Percentiles rank a stretch among this genome's conserved stretches.
Conservation (phyloP, 78 protist species). For the Dictyostelium citrinum region DNA sequence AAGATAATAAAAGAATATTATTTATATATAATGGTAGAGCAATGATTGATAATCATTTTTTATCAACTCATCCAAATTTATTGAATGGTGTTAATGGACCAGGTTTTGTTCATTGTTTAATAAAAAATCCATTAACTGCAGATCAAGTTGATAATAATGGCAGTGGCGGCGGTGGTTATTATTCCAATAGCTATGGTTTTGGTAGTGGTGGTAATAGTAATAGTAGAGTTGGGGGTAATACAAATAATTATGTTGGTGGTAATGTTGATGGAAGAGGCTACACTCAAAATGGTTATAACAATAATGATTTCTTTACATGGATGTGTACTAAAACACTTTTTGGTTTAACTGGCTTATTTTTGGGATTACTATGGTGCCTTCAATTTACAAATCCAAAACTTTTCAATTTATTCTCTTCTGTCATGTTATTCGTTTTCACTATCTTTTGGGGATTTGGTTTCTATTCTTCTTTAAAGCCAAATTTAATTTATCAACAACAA, state of each 20-base stretch:
- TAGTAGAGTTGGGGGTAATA: background rate
- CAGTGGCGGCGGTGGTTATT: background rate
- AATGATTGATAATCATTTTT: conserved; percentile 21
- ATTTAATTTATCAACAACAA: background rate
- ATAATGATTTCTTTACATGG: background rate
- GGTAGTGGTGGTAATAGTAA: background rate
- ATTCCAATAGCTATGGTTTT: background rate
- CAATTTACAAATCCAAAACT: conserved; percentile 44
- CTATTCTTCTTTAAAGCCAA: conserved; percentile 15
- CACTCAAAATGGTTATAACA: background rate
- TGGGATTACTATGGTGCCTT: conserved; percentile 21
- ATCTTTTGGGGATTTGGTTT: conserved; percentile 55
- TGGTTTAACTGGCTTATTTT: conserved; percentile 38
- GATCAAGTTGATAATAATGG: conserved; percentile 44
- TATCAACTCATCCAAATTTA: background rate
- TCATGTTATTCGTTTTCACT: conserved; percentile 28
- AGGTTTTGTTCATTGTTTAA: conserved; percentile 18
- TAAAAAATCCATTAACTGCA: conserved; percentile 18
- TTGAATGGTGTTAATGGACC: background rate
- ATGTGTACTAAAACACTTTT: conserved; percentile 40
- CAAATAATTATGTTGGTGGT: background rate
- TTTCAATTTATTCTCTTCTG: conserved; percentile 18
- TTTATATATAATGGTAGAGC: conserved; percentile 62
- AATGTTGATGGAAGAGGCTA: background rate
- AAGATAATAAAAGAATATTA: conserved; percentile 8